Conservation (phyloP, 2,329 filamentous ascomycete genomes). For the Aspergillus fructus region DNA sequence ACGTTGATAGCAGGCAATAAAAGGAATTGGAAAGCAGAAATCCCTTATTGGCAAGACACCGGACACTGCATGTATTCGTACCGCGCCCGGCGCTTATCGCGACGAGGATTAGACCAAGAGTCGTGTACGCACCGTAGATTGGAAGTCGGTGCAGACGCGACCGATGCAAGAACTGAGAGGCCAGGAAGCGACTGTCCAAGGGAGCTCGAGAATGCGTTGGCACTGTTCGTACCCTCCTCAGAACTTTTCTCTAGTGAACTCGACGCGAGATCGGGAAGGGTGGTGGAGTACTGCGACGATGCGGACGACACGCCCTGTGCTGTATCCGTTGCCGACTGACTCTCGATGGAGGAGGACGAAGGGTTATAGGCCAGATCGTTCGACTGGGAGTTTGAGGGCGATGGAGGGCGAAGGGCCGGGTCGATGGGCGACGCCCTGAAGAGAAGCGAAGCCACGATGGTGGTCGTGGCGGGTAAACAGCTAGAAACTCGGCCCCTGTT, state of each 20-base stretch:
- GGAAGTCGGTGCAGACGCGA: slow-evolving; percentile 53
- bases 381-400: slow-evolving; percentile 42
- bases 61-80: background rate
- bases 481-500: slow-evolving; percentile 33
- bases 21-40: background rate
- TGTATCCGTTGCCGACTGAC: slow-evolving; percentile 41
- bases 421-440: slow-evolving; percentile 61
- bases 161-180: slow-evolving; percentile 59
- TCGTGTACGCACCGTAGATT: slow-evolving; percentile 50
- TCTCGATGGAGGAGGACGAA: slow-evolving; percentile 47
- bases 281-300: slow-evolving; percentile 49
- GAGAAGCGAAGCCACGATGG: slow-evolving; percentile 59
- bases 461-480: slow-evolving; percentile 50
- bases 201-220: slow-evolving; percentile 32
- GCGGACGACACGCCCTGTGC: slow-evolving; percentile 53
- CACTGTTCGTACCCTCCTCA: slow-evolving; percentile 24
- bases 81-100: background rate
- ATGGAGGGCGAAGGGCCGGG: slow-evolving; percentile 46
- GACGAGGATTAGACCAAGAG: background rate
- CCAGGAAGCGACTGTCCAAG: slow-evolving; percentile 52
- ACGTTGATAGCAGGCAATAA: slow-evolving; percentile 1
- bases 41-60: background rate
- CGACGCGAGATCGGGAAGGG: slow-evolving; percentile 30
- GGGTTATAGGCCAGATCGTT: slow-evolving; percentile 40
- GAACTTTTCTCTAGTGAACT: slow-evolving; percentile 30